Evolutionary conservation across 116 monocot species (phyloP).

Genomic region (Trichopus zeylanicus): DNA sequence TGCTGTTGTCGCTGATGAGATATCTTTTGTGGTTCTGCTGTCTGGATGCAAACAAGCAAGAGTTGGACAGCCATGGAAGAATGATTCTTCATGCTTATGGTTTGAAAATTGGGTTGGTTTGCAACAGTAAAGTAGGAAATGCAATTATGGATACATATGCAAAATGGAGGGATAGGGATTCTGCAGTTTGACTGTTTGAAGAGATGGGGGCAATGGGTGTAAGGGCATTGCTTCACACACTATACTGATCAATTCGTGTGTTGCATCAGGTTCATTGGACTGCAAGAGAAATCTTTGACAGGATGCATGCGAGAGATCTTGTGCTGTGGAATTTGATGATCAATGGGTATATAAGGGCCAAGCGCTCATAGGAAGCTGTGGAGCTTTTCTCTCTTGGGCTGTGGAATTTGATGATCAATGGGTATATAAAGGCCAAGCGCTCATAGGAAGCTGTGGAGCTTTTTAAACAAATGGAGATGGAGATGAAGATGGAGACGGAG

Average conservation of each 20-base stretch:
- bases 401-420: conserved; percentile 31
- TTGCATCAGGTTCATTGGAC: neutral
- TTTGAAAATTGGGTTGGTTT: neutral
- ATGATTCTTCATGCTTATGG: neutral
- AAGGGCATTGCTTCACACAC: neutral
- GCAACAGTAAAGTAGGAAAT: neutral
- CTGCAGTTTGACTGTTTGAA: neutral
- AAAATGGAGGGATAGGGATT: neutral
- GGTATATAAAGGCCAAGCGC: conserved; percentile 15
- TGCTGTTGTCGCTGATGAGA: conserved; percentile 8
- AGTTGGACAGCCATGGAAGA: neutral
- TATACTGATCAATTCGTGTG: conserved; percentile 1
- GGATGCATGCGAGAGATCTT: conserved; percentile 10
- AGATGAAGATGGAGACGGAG: no score
- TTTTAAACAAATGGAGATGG: conserved; percentile 16
- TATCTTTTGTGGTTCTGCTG: neutral
- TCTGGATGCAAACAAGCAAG: conserved; percentile 3
- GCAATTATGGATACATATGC: neutral
- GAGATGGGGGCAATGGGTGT: conserved; percentile 1
- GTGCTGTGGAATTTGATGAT: conserved; percentile 35
- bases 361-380: conserved; percentile 17
- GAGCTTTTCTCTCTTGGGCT: no score
- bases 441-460: conserved; percentile 22
- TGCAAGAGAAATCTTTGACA: conserved; percentile 1
- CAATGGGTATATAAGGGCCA: conserved; percentile 17